A percentile compares a stretch with the other conserved stretches of the same genome.
Conservation (phyloP, 352 stramenopile genomes). For the Peronospora belbahrii region DNA sequence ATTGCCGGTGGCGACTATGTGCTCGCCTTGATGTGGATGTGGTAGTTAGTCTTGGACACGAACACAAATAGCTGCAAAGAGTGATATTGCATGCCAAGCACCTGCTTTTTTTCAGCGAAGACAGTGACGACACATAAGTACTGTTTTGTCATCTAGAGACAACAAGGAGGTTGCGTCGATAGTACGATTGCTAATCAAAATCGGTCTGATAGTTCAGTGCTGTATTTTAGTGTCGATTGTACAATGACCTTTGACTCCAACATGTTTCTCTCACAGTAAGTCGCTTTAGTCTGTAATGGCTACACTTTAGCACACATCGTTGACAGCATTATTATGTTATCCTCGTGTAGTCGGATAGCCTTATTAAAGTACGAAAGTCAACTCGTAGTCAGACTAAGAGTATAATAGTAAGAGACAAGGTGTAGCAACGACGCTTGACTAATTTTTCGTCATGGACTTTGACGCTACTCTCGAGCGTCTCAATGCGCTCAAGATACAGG, state of each 20-base stretch:
- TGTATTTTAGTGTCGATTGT: too few relatives aligned
- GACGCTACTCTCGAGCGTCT: conserved; percentile 68
- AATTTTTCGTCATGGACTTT: conserved; percentile 38
- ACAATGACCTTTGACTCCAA: conserved; percentile 16
- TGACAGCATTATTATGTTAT: not conserved
- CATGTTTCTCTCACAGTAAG: not conserved
- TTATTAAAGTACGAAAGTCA: conserved; percentile 19
- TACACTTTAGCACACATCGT: not conserved
- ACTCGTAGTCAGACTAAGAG: conserved; percentile 17
- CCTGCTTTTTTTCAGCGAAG: conserved; percentile 18
- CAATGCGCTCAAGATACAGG: conserved; percentile 64
- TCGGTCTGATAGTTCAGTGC: too few relatives aligned
- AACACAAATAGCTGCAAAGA: conserved; percentile 33
- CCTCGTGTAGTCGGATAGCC: too few relatives aligned
- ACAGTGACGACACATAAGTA: conserved; percentile 27
- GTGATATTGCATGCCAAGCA: conserved; percentile 31
- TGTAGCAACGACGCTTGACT: conserved; percentile 2
- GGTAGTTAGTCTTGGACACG: conserved; percentile 45
- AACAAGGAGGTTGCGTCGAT: too few relatives aligned
- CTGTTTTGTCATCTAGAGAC: conserved; percentile 24
- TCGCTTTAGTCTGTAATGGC: not conserved
- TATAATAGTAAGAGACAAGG: not conserved
- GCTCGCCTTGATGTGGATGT: conserved; percentile 37
- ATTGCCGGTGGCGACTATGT: conserved; percentile 27
- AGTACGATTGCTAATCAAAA: too few relatives aligned